Conservation (phyloP, 495 filamentous ascomycete genomes). For the Parathielavia hyrcaniae region DNA sequence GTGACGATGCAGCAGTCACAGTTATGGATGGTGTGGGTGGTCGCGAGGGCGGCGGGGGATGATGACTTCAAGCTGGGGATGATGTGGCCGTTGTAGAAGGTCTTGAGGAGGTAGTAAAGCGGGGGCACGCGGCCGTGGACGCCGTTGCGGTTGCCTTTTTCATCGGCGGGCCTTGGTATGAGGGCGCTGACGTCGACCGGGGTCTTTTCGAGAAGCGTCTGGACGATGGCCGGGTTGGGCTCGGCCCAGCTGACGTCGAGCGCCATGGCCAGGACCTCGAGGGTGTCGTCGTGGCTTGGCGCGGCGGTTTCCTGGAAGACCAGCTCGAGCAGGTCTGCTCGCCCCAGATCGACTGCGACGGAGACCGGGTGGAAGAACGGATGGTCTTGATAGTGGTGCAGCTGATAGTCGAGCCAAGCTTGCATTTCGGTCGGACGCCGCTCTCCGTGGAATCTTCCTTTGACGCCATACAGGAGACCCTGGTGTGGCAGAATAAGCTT, state of each 20-base stretch:
- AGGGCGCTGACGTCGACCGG: not conserved
- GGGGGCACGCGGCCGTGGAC: not conserved
- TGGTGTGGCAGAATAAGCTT: not conserved
- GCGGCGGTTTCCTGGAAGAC: not conserved
- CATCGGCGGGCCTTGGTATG: not conserved
- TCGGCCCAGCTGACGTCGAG: not conserved
- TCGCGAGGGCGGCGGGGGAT: not conserved
- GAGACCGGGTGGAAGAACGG: not conserved
- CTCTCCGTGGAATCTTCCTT: not conserved
- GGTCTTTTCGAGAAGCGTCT: not conserved
- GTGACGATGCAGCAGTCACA: not conserved
- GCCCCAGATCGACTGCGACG: not conserved
- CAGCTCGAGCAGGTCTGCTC: not conserved
- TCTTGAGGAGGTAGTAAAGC: constrained; percentile 3
- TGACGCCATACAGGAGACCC: not conserved
- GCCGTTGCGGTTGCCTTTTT: not conserved
- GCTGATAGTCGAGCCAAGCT: too few relatives aligned
- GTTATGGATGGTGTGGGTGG: too few relatives aligned
- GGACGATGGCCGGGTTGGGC: not conserved
- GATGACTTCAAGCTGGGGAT: not conserved
- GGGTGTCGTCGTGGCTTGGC: not conserved
- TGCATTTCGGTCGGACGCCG: not conserved
- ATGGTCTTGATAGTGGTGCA: not conserved
- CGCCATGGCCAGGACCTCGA: not conserved
- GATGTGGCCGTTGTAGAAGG: not conserved